Base-by-base conservation (phyloP, 805 yeast species). In the Metschnikowia reukaufii region DNA sequence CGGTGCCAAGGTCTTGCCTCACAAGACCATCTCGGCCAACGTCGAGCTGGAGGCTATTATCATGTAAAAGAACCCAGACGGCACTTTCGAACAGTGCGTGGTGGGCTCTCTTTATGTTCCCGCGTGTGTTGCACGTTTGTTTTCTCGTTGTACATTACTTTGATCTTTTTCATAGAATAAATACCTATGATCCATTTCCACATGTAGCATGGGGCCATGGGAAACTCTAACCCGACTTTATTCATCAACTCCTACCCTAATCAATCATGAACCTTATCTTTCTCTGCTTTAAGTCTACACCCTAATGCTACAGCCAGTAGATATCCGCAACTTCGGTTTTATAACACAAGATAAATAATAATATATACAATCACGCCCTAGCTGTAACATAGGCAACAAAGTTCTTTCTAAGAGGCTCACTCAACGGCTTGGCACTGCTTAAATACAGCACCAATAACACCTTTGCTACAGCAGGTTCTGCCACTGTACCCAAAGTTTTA, bases 1-100 rank as follows among this genome's bases (percentile, higher is more conserved):
- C 74, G 99, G 99, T 74, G 99, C 97, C 76, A 90, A 94, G 72
- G 97, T 94, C 58, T 83, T 94, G 68, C 99, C 99, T 60, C 99
- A 94, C 83, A 94, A 94, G 81, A 79, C 96, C 53, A 92, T 94
- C 72, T 86, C 96, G 56, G 81, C 90, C 58, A 94, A 94, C 71
- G 96, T 94, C 70, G 98, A 95, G 82, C 84, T 86, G 74, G 98
- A 96, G 68, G 86, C 96, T 64, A 94, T 94, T 79, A 94, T 94
- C 76, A 94, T 94, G 99, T 94, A 80, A 80, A 43, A 41, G 20
- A 42, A 12, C 23, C 12, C 15, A 25, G 38, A 13, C 34, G n/a
- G n/a, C n/a, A n/a, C n/a, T n/a, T n/a, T n/a, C n/a, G n/a, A n/a
- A n/a, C n/a, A n/a, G n/a, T n/a, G n/a, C n/a, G n/a, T n/a, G n/a